These are phyloP conservation scores for Hortiboletus campestris DNA, from an alignment of 768 basidiomycete species.

Conservation along the genomic window DNA sequence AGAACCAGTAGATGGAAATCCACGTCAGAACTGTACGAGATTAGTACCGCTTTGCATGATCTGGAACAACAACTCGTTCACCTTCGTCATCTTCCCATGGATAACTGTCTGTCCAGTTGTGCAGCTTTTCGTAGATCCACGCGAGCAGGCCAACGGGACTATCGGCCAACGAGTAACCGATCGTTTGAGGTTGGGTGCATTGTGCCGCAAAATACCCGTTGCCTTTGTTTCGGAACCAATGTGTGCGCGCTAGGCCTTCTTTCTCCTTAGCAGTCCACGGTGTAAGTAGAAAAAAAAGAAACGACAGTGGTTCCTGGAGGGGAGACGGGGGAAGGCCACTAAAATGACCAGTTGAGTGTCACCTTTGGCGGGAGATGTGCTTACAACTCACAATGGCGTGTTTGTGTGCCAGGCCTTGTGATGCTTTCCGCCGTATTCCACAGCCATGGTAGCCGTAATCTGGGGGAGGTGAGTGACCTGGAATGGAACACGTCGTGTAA, in stretches of 20 bases:
- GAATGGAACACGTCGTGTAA: neutral
- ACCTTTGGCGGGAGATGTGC: neutral
- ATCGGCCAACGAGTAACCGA: slow-evolving; percentile 53
- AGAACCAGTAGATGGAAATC: slow-evolving; percentile 59
- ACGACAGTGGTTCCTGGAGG: slow-evolving; percentile 23
- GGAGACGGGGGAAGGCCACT: slow-evolving; percentile 32
- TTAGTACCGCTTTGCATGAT: neutral
- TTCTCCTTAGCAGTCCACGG: slow-evolving; percentile 28
- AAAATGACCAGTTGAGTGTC: neutral
- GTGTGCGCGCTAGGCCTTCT: slow-evolving; percentile 17
- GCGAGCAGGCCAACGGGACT: slow-evolving; percentile 52
- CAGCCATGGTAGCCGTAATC: slow-evolving; percentile 36
- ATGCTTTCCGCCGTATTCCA: slow-evolving; percentile 39
- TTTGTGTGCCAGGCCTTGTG: slow-evolving; percentile 56
- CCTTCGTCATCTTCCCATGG: slow-evolving; percentile 59
- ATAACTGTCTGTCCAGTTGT: slow-evolving; percentile 48
- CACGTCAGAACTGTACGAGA: slow-evolving; percentile 50
- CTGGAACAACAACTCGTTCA: neutral
- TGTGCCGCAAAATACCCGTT: slow-evolving; percentile 33
- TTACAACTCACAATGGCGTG: slow-evolving; percentile 37
- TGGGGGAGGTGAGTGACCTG: slow-evolving; percentile 9
- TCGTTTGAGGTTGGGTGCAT: slow-evolving; percentile 47
- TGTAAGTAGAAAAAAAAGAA: slow-evolving; percentile 23
- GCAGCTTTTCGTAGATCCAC: slow-evolving; percentile 52
- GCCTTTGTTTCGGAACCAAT: slow-evolving; percentile 20